A percentile compares a stretch with the other conserved stretches of the same genome.
Conservation (phyloP, 805 yeast genomes). For the Metahyphopichia silvanorum region DNA sequence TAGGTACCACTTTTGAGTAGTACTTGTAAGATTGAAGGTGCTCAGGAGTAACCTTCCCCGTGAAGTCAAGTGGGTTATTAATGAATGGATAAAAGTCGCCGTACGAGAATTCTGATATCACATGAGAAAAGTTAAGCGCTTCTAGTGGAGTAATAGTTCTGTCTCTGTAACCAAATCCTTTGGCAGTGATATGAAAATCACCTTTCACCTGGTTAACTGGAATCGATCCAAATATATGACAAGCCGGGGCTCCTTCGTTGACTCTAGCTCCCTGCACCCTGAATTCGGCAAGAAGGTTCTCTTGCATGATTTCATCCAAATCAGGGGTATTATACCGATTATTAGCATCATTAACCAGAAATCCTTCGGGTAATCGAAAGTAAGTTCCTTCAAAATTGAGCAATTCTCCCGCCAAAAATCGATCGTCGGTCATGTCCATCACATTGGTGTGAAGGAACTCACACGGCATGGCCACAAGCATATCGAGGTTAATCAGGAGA, state of each 20-base stretch:
- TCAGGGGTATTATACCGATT: constrained; percentile 55
- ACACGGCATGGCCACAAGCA: constrained; percentile 84
- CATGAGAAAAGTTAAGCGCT: constrained; percentile 75
- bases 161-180: constrained; percentile 61
- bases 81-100: constrained; percentile 87
- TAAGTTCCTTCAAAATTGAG: constrained; percentile 65
- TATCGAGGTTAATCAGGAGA: constrained; percentile 71
- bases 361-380: constrained; percentile 52
- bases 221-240: constrained; percentile 78
- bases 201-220: constrained; percentile 87
- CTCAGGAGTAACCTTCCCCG: constrained; percentile 54
- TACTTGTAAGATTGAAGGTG: constrained; percentile 57
- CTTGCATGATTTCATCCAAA: constrained; percentile 62
- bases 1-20: constrained; percentile 78
- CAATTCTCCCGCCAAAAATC: constrained; percentile 72
- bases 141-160: constrained; percentile 46
- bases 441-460: constrained; percentile 70
- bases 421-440: constrained; percentile 73
- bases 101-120: constrained; percentile 81
- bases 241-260: constrained; percentile 67
- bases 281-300: constrained; percentile 65
- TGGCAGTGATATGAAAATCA: constrained; percentile 78
- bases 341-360: constrained; percentile 43
- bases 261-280: constrained; percentile 38
- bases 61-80: constrained; percentile 82